Conservation (phyloP, 495 filamentous ascomycete species). For the Articulospora tetracladia region DNA sequence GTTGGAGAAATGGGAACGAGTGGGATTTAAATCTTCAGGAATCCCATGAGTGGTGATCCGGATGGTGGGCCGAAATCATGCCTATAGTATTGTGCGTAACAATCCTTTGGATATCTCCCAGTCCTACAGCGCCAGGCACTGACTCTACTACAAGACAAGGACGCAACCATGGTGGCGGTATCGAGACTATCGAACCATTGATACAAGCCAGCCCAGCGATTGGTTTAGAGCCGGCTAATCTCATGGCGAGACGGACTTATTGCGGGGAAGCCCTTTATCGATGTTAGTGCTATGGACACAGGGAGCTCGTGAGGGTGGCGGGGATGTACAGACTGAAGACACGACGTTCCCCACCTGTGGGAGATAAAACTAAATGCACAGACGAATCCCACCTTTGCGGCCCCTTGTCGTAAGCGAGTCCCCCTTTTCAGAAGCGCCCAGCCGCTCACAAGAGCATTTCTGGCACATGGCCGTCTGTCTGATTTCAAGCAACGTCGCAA, state of each 20-base stretch:
- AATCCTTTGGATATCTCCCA: neutral
- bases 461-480: neutral
- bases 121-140: neutral
- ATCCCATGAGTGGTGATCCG: too few relatives aligned
- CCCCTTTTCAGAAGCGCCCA: neutral
- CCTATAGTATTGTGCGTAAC: neutral
- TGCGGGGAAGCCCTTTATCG: neutral
- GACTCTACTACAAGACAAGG: neutral
- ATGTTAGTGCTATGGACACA: neutral
- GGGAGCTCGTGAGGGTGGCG: neutral
- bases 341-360: neutral
- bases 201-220: neutral
- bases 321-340: neutral
- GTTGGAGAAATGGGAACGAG: too few relatives aligned
- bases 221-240: neutral
- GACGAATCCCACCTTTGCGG: neutral
- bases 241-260: neutral
- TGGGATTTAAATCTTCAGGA: neutral
- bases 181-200: neutral
- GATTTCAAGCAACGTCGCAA: neutral
- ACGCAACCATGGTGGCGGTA: neutral
- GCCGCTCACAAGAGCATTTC: neutral
- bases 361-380: neutral
- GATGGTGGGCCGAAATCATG: neutral
- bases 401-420: neutral